phyloP scores from a whole-genome alignment of 257 asterid species.

The Lithospermum erythrorhizon region DNA sequence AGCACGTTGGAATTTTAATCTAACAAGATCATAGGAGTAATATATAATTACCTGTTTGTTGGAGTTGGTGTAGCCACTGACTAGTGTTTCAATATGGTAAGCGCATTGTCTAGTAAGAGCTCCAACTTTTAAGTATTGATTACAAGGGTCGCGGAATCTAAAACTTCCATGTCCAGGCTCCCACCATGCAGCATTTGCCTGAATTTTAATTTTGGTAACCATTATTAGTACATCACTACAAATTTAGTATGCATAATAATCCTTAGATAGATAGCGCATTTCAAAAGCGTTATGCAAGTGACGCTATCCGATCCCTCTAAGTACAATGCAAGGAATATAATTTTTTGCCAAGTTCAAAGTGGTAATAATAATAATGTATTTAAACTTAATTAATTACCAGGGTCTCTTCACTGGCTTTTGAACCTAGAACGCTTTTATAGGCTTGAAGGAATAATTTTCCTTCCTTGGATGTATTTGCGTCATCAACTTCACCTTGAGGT shows the following conservation, averaged over 20 bases:
- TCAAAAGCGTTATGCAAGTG: no score
- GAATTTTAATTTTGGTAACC: not conserved
- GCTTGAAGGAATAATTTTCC: conserved; percentile 26
- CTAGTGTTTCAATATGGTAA: conserved; percentile 47
- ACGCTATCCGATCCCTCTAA: no score
- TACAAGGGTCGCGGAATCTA: conserved; percentile 57
- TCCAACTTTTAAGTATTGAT: conserved; percentile 54
- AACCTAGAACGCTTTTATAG: conserved; percentile 41
- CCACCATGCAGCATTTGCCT: conserved; percentile 92
- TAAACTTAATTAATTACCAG: conserved; percentile 55
- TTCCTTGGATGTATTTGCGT: conserved; percentile 3
- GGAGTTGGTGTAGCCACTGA: conserved; percentile 16
- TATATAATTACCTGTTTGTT: conserved; percentile 13
- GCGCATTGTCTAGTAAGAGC: conserved; percentile 54
- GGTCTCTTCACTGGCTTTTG: conserved; percentile 54
- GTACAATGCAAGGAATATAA: no score
- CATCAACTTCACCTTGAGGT: conserved; percentile 15
- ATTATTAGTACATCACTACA: no score
- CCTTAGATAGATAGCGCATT: no score
- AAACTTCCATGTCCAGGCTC: conserved; percentile 63
- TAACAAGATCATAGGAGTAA: no score
- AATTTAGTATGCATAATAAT: no score
- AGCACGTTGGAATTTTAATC: no score
- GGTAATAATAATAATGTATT: no score
- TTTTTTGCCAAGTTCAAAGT: no score